Conservation (phyloP, 1,284 basidiomycete genomes). For the Microbotryum lychnidis-dioicae region DNA sequence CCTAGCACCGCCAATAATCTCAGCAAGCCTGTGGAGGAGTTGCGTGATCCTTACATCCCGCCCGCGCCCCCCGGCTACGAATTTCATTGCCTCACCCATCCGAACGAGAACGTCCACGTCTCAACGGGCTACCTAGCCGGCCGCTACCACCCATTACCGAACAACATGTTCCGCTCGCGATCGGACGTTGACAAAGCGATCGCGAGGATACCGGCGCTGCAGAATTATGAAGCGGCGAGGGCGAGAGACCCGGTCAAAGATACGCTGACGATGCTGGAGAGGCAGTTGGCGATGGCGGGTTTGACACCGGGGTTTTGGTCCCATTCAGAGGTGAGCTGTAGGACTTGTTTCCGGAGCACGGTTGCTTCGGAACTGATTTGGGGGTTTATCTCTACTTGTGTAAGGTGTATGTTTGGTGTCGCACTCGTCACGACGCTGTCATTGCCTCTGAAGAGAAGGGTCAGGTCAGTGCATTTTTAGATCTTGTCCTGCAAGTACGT, state of each 20-base stretch:
- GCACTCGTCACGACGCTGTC: too few species aligned
- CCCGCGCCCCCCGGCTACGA: constrained; percentile 12
- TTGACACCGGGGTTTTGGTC: constrained; percentile 2
- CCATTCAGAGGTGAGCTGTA: constrained; percentile 11
- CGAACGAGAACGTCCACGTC: background rate
- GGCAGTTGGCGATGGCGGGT: constrained; percentile 14
- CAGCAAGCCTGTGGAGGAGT: background rate
- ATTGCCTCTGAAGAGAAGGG: too few species aligned
- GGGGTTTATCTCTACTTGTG: too few species aligned
- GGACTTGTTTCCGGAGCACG: too few species aligned
- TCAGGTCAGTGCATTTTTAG: too few species aligned
- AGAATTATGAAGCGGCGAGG: background rate
- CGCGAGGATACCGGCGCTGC: background rate
- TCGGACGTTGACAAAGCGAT: background rate
- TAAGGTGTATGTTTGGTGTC: too few species aligned
- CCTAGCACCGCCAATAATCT: background rate
- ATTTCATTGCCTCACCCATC: constrained; percentile 8
- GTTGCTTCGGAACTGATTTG: too few species aligned
- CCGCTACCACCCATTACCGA: constrained; percentile 21
- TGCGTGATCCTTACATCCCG: constrained; percentile 3
- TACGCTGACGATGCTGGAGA: background rate
- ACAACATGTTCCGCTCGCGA: background rate
- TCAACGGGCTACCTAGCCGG: constrained; percentile 18
- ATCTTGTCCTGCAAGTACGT: too few species aligned
- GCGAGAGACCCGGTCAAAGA: background rate